Evolutionary conservation across 2,329 filamentous ascomycete genomes (phyloP).

Genomic region (Penicillium paneum): DNA sequence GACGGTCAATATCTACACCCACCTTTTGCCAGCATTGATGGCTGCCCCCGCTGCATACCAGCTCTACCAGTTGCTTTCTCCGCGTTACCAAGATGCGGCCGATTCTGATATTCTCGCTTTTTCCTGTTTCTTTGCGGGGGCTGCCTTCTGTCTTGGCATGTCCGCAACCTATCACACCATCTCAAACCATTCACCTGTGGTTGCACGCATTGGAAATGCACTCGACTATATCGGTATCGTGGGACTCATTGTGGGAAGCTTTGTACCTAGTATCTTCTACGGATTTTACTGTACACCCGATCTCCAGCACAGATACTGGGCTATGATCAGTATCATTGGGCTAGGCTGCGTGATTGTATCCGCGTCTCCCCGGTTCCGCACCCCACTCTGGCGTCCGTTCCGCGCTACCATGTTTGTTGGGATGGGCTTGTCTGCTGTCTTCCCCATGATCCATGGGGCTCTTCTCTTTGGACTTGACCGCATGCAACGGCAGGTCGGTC

Average conservation of each 20-base stretch:
- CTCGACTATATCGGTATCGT: conserved; percentile 95
- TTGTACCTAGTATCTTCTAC: conserved; percentile 84
- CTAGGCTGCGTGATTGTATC: conserved; percentile 73
- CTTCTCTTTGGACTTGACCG: conserved; percentile 62
- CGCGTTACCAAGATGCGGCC: conserved; percentile 64
- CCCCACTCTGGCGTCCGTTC: conserved; percentile 77
- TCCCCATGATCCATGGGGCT: conserved; percentile 78
- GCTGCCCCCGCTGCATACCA: conserved; percentile 53
- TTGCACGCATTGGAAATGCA: conserved; percentile 83
- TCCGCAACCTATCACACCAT: conserved; percentile 82
- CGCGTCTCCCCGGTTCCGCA: conserved; percentile 77
- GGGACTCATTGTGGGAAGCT: conserved; percentile 83
- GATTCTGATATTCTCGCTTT: conserved; percentile 68
- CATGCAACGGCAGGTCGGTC: conserved; percentile 70
- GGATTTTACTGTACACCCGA: conserved; percentile 70
- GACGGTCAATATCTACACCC: conserved; percentile 69
- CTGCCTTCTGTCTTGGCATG: conserved; percentile 70
- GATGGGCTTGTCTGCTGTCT: conserved; percentile 77
- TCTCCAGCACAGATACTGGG: conserved; percentile 69
- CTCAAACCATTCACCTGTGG: conserved; percentile 74
- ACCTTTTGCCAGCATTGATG: conserved; percentile 64
- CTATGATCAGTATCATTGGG: conserved; percentile 73
- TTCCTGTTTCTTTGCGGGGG: conserved; percentile 73
- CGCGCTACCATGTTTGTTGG: conserved; percentile 85
- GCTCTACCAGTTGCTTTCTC: conserved; percentile 57